These are phyloP conservation scores for Scytalidium sp. DNA, from an alignment of 2,329 filamentous ascomycete species.

Conservation along the genomic window DNA sequence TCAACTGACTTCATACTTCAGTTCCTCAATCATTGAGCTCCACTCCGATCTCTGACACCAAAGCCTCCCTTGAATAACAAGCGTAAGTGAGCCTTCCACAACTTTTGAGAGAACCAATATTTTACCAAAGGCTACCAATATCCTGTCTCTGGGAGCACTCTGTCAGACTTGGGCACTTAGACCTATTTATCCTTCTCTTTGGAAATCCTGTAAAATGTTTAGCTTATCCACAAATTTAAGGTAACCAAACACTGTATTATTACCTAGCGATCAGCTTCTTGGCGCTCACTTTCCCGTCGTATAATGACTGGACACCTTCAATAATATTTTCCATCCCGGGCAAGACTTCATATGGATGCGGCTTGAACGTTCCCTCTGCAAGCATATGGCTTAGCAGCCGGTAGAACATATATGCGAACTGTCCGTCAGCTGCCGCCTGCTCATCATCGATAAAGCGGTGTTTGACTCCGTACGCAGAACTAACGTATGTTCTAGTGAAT, in stretches of 20 bases:
- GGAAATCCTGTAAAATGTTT: background rate
- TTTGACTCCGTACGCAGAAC: background rate
- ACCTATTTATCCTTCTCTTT: background rate
- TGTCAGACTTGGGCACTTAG: background rate
- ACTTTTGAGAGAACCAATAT: background rate
- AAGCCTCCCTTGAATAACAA: background rate
- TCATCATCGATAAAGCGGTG: background rate
- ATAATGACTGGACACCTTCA: background rate
- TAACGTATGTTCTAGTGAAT: background rate
- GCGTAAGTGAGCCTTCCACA: background rate
- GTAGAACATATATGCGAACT: conserved; percentile 1
- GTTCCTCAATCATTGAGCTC: too few relatives aligned
- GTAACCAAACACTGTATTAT: background rate
- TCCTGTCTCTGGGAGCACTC: background rate
- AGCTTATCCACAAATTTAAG: background rate
- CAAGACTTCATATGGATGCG: conserved; percentile 46
- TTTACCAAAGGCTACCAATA: background rate
- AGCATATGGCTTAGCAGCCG: conserved; percentile 29
- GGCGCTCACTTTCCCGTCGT: background rate
- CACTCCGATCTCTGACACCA: too few relatives aligned
- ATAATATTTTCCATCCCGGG: conserved; percentile 23
- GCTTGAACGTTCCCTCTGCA: conserved; percentile 43
- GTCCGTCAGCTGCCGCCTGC: background rate
- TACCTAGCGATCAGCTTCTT: background rate
- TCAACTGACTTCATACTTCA: too few relatives aligned